phyloP scores from a whole-genome alignment of 2,329 filamentous ascomycete species.

The Aspergillus sergii region DNA sequence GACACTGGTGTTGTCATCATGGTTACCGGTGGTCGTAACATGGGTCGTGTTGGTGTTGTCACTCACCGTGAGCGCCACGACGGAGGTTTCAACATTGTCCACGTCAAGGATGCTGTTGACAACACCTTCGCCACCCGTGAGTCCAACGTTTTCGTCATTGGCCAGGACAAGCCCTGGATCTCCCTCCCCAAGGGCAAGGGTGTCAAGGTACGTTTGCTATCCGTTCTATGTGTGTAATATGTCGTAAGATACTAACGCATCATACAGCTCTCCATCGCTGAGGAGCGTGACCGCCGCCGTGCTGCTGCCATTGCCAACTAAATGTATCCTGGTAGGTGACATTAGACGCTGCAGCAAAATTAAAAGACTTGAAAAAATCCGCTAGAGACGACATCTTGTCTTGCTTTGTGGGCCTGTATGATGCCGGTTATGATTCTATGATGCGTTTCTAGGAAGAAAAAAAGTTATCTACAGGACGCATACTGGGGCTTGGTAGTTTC shows the following conservation, averaged over 20 bases:
- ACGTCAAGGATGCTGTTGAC: constrained; percentile 99
- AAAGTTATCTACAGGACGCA: constrained; percentile 21
- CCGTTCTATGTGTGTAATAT: background rate
- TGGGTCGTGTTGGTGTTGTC: constrained; percentile 99
- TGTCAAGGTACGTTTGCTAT: constrained; percentile 70
- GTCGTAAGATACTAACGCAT: constrained; percentile 23
- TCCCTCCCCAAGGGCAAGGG: constrained; percentile 99
- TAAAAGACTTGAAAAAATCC: constrained; percentile 34
- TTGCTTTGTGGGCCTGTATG: constrained; percentile 40
- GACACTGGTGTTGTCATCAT: constrained; percentile 98
- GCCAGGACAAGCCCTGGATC: constrained; percentile 98
- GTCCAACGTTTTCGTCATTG: constrained; percentile 99
- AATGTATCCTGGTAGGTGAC: constrained; percentile 31
- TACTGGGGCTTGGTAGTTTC: constrained; percentile 12
- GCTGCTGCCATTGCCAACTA: constrained; percentile 63
- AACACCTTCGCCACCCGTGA: constrained; percentile 99
- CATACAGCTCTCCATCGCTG: constrained; percentile 82
- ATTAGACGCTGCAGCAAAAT: constrained; percentile 22
- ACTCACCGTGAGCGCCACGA: constrained; percentile 99
- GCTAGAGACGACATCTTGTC: constrained; percentile 41
- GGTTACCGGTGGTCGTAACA: constrained; percentile 99
- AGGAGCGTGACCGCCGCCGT: constrained; percentile 98
- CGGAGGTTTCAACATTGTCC: constrained; percentile 99
- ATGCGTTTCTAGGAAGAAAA: constrained; percentile 24
- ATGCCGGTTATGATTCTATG: constrained; percentile 31